Percentiles rank a stretch among this genome's conserved stretches.
These are phyloP conservation scores for Tetrapyrgos nigripes DNA, from an alignment of 1,284 basidiomycete genomes.

Conservation along the genomic window DNA sequence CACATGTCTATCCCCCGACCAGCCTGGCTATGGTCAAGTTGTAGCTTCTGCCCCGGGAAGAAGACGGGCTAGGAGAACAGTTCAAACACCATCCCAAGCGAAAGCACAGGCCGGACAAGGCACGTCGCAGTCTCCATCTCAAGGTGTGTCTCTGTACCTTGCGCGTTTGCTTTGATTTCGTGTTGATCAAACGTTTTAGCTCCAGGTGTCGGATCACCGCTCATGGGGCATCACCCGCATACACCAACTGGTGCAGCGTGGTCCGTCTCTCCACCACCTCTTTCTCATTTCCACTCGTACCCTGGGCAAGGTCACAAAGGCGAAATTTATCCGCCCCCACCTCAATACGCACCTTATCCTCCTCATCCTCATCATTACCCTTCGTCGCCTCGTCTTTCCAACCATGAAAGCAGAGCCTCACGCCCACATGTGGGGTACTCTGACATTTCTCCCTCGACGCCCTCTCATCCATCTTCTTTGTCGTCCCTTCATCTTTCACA, in stretches of 20 bases:
- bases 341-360: slow-evolving; percentile 11
- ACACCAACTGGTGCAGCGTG: slow-evolving; percentile 12
- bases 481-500: slow-evolving; percentile 14
- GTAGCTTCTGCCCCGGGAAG: slow-evolving; percentile 67
- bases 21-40: slow-evolving; percentile 82
- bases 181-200: too few species aligned
- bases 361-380: slow-evolving; percentile 16
- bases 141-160: too few species aligned
- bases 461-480: too few species aligned
- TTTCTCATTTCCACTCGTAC: background rate
- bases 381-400: slow-evolving; percentile 30
- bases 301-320: background rate
- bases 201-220: slow-evolving; percentile 17
- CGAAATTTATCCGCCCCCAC: background rate
- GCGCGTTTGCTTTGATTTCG: too few species aligned
- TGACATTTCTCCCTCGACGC: too few species aligned
- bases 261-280: slow-evolving; percentile 10
- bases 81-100: slow-evolving; percentile 13
- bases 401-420: too few species aligned
- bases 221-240: slow-evolving; percentile 1
- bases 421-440: too few species aligned
- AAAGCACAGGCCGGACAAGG: too few species aligned
- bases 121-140: too few species aligned
- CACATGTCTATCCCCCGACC: slow-evolving; percentile 81
- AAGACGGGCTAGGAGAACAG: slow-evolving; percentile 61